Conservation (phyloP, 306 rosid species). For the Abrus precatorius region DNA sequence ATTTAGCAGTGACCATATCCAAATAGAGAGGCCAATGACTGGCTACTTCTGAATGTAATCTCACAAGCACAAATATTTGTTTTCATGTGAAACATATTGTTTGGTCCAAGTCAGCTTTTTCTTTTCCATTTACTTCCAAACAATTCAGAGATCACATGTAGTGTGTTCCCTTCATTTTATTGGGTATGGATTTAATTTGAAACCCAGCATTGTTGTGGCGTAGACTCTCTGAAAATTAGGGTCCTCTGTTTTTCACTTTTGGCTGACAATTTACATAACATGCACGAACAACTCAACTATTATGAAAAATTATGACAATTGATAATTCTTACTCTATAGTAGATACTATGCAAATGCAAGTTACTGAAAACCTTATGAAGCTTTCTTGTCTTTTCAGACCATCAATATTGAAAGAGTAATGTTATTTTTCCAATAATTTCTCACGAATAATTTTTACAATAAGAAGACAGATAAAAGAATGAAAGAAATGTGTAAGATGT, state of each 20-base stretch:
- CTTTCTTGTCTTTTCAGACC: no score
- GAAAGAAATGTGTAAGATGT: no score
- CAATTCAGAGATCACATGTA: background rate
- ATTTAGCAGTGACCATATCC: background rate
- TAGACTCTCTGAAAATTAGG: background rate
- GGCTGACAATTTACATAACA: background rate
- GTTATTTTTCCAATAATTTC: no score
- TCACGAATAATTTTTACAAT: no score
- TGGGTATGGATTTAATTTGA: slow-evolving; percentile 10
- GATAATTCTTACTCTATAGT: no score
- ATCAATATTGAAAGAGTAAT: no score
- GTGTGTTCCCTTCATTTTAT: slow-evolving; percentile 14
- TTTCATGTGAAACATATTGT: slow-evolving; percentile 15
- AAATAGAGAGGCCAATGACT: background rate
- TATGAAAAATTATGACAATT: no score
- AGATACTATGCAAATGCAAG: no score
- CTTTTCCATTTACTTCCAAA: background rate
- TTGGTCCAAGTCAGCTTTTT: slow-evolving; percentile 3
- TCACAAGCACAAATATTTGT: slow-evolving; percentile 13
- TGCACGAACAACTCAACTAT: background rate
- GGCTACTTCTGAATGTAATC: background rate
- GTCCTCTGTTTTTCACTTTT: slow-evolving; percentile 3
- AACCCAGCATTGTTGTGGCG: background rate
- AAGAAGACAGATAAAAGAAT: no score
- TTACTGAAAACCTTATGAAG: no score